These are phyloP conservation scores for Leccinum pellstonianum DNA, from an alignment of 768 basidiomycete genomes.

Conservation along the genomic window DNA sequence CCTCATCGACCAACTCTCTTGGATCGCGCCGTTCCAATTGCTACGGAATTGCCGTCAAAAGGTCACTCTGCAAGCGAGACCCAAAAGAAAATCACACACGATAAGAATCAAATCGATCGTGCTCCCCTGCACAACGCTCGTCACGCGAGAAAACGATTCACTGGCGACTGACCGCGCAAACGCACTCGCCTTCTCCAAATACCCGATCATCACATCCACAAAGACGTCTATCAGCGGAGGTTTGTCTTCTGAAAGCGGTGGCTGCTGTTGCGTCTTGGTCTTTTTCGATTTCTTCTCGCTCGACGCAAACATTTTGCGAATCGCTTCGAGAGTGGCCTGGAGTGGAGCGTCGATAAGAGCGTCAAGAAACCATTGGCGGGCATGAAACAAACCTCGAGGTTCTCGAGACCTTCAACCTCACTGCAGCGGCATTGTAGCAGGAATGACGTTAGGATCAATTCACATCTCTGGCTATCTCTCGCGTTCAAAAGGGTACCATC, in stretches of 20 bases:
- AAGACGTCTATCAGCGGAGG: conserved; percentile 77
- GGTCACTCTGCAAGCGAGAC: no score
- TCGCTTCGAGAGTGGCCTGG: conserved; percentile 62
- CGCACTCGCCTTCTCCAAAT: conserved; percentile 78
- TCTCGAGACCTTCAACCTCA: conserved; percentile 55
- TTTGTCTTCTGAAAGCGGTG: conserved; percentile 22
- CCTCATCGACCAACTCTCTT: conserved; percentile 44
- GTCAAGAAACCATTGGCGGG: not conserved
- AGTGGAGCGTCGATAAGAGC: not conserved
- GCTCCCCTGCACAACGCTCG: conserved; percentile 61
- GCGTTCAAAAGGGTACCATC: no score
- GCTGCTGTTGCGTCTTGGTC: conserved; percentile 18
- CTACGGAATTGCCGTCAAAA: conserved; percentile 39
- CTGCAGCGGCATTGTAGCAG: conserved; percentile 72
- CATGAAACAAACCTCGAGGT: conserved; percentile 54
- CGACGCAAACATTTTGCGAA: conserved; percentile 50
- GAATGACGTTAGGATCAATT: conserved; percentile 68
- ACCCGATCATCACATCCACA: conserved; percentile 87
- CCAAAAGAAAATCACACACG: conserved; percentile 46
- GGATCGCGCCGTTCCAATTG: conserved; percentile 81
- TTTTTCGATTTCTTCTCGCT: conserved; percentile 42
- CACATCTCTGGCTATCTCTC: conserved; percentile 36
- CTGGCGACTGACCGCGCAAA: conserved; percentile 81
- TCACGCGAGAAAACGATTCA: conserved; percentile 73
- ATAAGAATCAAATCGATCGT: conserved; percentile 80